A percentile compares a stretch with the other conserved stretches of the same genome.
Conservation (phyloP, 768 basidiomycete species). For the Suillus luteus region DNA sequence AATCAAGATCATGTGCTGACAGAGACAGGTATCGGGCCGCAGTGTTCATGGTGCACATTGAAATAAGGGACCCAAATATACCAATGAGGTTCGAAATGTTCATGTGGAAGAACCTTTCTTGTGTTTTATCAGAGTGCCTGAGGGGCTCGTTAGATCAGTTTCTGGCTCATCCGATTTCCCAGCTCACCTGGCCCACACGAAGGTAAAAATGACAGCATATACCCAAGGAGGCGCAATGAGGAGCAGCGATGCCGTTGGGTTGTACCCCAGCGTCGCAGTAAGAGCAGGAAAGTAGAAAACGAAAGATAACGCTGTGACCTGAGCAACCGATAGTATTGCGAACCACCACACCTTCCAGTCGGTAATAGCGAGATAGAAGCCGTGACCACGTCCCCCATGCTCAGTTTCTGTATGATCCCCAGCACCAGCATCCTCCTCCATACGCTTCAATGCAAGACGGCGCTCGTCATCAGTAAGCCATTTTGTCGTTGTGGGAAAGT, state of each 20-base stretch:
- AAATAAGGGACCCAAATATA: conserved; percentile 66
- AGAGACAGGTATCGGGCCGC: conserved; percentile 67
- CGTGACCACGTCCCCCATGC: conserved; percentile 38
- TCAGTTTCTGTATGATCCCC: conserved; percentile 53
- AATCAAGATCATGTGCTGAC: conserved; percentile 37
- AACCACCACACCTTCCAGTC: conserved; percentile 89
- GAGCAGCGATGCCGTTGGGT: conserved; percentile 60
- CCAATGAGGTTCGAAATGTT: conserved; percentile 52
- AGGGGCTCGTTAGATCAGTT: background rate
- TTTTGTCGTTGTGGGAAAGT: conserved; percentile 42
- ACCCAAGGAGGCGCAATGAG: conserved; percentile 79
- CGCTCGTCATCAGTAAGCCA: conserved; percentile 42
- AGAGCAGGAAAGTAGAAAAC: conserved; percentile 81
- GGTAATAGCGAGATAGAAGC: conserved; percentile 57
- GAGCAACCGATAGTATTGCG: conserved; percentile 43
- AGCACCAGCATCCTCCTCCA: conserved; percentile 66
- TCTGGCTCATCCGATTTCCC: background rate
- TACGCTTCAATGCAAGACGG: conserved; percentile 53
- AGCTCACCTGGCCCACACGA: conserved; percentile 50
- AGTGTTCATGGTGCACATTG: conserved; percentile 63
- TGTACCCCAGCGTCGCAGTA: conserved; percentile 69
- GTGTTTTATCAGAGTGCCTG: conserved; percentile 68
- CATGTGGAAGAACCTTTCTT: conserved; percentile 77
- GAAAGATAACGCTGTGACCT: conserved; percentile 61
- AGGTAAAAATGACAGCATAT: conserved; percentile 58